Base-by-base conservation (phyloP, 768 basidiomycete genomes). In the Guyanaporus albipodus region DNA sequence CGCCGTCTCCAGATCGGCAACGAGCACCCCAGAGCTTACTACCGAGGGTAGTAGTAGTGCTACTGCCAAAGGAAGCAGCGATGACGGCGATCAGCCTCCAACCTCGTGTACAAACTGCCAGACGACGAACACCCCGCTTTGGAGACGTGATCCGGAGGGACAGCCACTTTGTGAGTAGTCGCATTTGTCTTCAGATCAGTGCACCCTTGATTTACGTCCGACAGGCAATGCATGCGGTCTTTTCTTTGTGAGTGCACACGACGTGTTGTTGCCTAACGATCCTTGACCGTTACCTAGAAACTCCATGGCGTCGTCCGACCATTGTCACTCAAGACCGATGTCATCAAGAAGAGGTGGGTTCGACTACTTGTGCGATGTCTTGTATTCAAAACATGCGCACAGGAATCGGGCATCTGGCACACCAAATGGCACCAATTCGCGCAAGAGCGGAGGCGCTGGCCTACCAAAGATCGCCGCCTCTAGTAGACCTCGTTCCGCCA, bases 291-390 rank as follows among this genome's bases (percentile, higher is more conserved):
- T 17, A 24, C 56, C 43, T 56, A 94, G 90, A 97, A 97, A 83
- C 72, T 98, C 31, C 95, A 98, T 60, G 92, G 92, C 38, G 93
- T 97, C 40, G 89, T 93, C 6, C 80, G 95, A 44, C 95, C 95
- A 8, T 72, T 95, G 53, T 94, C 92, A 31, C 77, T 98, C 51
- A 96, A 96, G 77, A 97, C 94, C 34, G 91, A 97, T 64, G 87
- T 94, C 37, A 96, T 95, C 70, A 96, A 97, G 83, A 97, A 96
- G 73, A 76, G 90, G 90, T 90, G 57, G 19, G 71, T 19, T 41
- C 48, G 31, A 23, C 39, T 28, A 12, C 43, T 33, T 46, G 23
- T 19, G 27, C 11, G 24, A 23, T 34, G 17, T 29, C n/a, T 21
- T n/a, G 12, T 48, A 27, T 33, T 42, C 28, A 46, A n/a, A n/a